These are phyloP conservation scores for Lichenothelia convexa DNA, from an alignment of 495 filamentous ascomycete genomes.

Conservation along the genomic window DNA sequence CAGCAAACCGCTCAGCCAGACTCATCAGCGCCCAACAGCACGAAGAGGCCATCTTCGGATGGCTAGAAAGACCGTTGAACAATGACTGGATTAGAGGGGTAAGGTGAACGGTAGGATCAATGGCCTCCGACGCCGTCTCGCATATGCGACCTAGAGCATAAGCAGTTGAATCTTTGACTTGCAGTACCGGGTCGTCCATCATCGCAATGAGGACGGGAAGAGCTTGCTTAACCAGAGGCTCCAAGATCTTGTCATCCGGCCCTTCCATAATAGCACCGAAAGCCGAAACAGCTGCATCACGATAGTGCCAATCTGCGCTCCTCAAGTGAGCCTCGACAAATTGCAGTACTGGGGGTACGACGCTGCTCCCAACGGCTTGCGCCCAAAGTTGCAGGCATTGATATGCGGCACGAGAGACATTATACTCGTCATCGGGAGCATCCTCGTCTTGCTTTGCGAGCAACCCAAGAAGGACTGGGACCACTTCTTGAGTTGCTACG, in stretches of 20 bases:
- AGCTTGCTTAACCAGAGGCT: conserved; percentile 86
- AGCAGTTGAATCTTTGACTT: conserved; percentile 92
- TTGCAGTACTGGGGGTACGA: conserved; percentile 63
- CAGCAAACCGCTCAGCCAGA: conserved; percentile 82
- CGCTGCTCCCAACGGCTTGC: conserved; percentile 63
- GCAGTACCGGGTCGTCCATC: conserved; percentile 82
- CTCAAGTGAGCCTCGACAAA: conserved; percentile 89
- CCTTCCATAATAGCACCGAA: conserved; percentile 99
- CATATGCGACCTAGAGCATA: conserved; percentile 93
- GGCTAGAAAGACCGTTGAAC: conserved; percentile 79
- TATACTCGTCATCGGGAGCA: conserved; percentile 90
- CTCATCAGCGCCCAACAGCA: conserved; percentile 99
- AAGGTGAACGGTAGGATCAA: conserved; percentile 67
- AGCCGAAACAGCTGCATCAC: conserved; percentile 93
- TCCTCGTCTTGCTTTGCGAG: conserved; percentile 97
- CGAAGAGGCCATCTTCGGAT: conserved; percentile 89
- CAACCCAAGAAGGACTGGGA: conserved; percentile 73
- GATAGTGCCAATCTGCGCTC: conserved; percentile 73
- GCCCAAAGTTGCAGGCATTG: conserved; percentile 92
- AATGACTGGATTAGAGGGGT: conserved; percentile 67
- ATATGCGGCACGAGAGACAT: conserved; percentile 84
- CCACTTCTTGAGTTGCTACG: conserved; percentile 76
- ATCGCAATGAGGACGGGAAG: conserved; percentile 76
- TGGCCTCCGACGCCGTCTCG: conserved; percentile 70
- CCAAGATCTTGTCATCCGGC: conserved; percentile 71